A percentile compares a stretch with the other conserved stretches of the same genome.
Evolutionary conservation across 108 stramenopile genomes (phyloP).

Genomic region (Nannochloropsis salina): DNA sequence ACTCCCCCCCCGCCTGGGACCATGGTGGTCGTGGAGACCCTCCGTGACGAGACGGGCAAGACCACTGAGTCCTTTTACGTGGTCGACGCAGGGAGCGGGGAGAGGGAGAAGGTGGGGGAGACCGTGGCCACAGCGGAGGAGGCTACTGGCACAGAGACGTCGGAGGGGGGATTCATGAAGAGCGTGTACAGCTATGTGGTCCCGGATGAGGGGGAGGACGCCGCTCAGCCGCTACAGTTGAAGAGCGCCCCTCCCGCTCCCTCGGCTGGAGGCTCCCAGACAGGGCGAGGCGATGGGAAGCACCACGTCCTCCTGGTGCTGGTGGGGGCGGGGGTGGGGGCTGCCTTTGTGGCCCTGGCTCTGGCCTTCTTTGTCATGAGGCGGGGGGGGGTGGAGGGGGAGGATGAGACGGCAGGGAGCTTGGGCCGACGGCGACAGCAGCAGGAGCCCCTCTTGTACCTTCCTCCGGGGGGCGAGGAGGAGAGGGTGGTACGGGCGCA

Average conservation of each 20-base stretch:
- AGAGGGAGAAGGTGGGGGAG: not conserved
- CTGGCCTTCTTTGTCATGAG: not conserved
- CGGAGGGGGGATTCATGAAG: not conserved
- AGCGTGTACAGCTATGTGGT: not conserved
- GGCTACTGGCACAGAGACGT: not conserved
- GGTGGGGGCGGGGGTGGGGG: not conserved
- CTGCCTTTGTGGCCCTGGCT: not conserved
- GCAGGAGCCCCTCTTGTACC: not conserved
- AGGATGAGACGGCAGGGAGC: not conserved
- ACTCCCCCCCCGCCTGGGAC: not conserved
- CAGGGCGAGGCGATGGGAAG: not conserved
- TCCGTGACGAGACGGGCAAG: not conserved
- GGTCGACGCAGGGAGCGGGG: not conserved
- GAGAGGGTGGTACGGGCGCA: not conserved
- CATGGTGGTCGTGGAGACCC: not conserved
- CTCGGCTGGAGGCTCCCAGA: not conserved
- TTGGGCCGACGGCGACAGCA: not conserved
- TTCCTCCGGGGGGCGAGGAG: not conserved
- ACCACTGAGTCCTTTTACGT: not conserved
- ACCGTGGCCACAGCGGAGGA: not conserved
- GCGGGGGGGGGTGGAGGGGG: not conserved
- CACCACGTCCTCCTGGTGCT: not conserved
- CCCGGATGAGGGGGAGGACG: not conserved
- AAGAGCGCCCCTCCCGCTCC: not conserved
- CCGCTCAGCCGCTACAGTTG: not conserved